Conservation (phyloP, 1,139 yeast species). For the Diutina neorugosa region DNA sequence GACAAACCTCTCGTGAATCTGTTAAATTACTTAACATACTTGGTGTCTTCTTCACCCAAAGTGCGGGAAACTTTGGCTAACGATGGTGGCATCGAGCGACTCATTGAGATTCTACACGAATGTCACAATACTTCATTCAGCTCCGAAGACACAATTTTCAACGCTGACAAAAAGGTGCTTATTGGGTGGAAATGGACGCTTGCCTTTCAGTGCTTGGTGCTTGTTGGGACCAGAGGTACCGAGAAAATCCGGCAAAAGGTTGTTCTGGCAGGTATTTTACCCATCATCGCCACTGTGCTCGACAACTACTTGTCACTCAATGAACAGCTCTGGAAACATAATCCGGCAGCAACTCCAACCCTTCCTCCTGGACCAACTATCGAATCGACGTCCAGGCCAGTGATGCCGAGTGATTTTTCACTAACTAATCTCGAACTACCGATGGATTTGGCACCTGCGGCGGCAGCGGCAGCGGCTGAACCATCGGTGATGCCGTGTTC, state of each 20-base stretch:
- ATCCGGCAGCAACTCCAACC: neutral
- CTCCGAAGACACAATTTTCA: constrained; percentile 26
- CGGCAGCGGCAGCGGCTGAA: neutral
- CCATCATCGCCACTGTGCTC: constrained; percentile 80
- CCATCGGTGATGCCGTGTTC: neutral
- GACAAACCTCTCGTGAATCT: constrained; percentile 89
- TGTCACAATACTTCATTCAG: constrained; percentile 38
- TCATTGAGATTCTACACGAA: constrained; percentile 75
- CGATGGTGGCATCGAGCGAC: constrained; percentile 88
- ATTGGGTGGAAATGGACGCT: constrained; percentile 96
- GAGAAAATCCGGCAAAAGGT: constrained; percentile 76
- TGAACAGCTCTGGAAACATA: constrained; percentile 13
- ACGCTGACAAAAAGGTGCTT: constrained; percentile 38
- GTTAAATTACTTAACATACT: constrained; percentile 74
- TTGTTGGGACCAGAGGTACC: constrained; percentile 87
- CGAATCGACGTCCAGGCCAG: neutral
- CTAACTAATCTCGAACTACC: neutral
- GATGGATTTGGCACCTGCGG: neutral
- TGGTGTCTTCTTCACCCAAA: constrained; percentile 77
- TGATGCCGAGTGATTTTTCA: neutral
- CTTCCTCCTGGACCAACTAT: neutral
- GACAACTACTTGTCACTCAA: constrained; percentile 61
- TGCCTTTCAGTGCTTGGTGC: constrained; percentile 82
- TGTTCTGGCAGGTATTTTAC: constrained; percentile 84
- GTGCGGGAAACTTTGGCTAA: constrained; percentile 79